A percentile compares a stretch with the other conserved stretches of the same genome.
Evolutionary conservation across 164 flowering plant genomes (phyloP).

Genomic region (Berberis vulgaris): DNA sequence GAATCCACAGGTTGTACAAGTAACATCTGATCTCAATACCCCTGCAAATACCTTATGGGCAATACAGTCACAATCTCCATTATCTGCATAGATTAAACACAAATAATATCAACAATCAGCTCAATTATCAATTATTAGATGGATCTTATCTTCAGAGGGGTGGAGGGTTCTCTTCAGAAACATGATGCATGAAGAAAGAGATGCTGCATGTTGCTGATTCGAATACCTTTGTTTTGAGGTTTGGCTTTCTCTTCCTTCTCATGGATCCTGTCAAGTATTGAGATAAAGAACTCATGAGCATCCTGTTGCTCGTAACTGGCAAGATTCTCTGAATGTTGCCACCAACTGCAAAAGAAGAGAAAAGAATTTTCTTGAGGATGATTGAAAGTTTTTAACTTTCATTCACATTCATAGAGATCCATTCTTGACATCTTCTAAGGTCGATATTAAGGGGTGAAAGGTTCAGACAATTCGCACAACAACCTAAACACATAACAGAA

Average conservation of each 20-base stretch:
- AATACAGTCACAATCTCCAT: constrained; percentile 50
- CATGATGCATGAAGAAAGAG: too few relatives aligned
- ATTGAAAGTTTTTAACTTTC: not conserved
- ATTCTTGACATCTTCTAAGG: constrained; percentile 1
- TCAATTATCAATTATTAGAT: too few relatives aligned
- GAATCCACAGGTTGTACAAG: constrained; percentile 55
- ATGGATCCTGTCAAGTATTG: constrained; percentile 55
- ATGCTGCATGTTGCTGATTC: too few relatives aligned
- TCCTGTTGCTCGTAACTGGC: constrained; percentile 66
- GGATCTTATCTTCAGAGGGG: too few relatives aligned
- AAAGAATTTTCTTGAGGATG: constrained; percentile 6
- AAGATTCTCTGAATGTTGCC: constrained; percentile 58
- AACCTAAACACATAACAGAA: not conserved
- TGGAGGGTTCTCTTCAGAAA: too few relatives aligned
- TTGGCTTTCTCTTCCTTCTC: constrained; percentile 37
- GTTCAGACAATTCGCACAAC: not conserved
- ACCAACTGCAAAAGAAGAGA: constrained; percentile 41
- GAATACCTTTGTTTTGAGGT: constrained; percentile 26
- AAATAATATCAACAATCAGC: too few relatives aligned
- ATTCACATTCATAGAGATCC: not conserved
- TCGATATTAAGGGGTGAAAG: not conserved
- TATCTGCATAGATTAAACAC: constrained; percentile 18
- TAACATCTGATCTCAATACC: constrained; percentile 56
- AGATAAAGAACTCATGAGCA: constrained; percentile 72
- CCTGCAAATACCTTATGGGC: constrained; percentile 61